Evolutionary conservation across 805 yeast genomes (phyloP).

Genomic region (Metschnikowia gruessii): DNA sequence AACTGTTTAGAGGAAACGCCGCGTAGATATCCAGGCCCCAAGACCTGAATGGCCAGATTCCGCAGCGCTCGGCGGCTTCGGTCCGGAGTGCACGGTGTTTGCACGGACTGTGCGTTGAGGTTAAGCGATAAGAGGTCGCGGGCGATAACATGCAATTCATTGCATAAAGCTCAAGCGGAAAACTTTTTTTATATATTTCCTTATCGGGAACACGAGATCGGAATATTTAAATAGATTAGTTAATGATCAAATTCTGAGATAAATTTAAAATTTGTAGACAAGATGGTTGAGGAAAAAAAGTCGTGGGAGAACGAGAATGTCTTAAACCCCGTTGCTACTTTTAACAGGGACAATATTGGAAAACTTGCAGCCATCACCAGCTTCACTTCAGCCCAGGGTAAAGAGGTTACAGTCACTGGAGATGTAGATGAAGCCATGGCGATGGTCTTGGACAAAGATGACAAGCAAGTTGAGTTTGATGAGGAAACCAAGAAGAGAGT

Average conservation of each 20-base stretch:
- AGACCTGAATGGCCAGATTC: background rate
- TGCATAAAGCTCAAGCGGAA: background rate
- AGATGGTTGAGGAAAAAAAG: slow-evolving; percentile 6
- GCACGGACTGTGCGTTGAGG: background rate
- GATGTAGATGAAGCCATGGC: slow-evolving; percentile 49
- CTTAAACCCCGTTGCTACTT: slow-evolving; percentile 14
- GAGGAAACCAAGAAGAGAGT: slow-evolving; percentile 31
- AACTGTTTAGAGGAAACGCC: too few relatives aligned
- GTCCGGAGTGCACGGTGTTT: too few relatives aligned
- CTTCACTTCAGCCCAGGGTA: slow-evolving; percentile 19
- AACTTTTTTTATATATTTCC: too few relatives aligned
- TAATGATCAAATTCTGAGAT: too few relatives aligned
- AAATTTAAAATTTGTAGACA: background rate
- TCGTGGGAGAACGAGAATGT: background rate
- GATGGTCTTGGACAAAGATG: slow-evolving; percentile 34
- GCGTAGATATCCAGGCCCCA: too few relatives aligned
- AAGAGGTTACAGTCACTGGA: slow-evolving; percentile 27
- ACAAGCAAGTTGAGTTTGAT: slow-evolving; percentile 18
- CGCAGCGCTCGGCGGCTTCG: slow-evolving; percentile 3
- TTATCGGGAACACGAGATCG: too few relatives aligned
- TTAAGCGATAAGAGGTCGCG: background rate
- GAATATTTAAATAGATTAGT: too few relatives aligned
- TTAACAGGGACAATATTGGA: slow-evolving; percentile 17
- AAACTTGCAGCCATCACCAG: slow-evolving; percentile 18
- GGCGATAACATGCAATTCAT: slow-evolving; percentile 1